phyloP scores from a whole-genome alignment of 345 rosid genomes.

The Fremontodendron californicum region DNA sequence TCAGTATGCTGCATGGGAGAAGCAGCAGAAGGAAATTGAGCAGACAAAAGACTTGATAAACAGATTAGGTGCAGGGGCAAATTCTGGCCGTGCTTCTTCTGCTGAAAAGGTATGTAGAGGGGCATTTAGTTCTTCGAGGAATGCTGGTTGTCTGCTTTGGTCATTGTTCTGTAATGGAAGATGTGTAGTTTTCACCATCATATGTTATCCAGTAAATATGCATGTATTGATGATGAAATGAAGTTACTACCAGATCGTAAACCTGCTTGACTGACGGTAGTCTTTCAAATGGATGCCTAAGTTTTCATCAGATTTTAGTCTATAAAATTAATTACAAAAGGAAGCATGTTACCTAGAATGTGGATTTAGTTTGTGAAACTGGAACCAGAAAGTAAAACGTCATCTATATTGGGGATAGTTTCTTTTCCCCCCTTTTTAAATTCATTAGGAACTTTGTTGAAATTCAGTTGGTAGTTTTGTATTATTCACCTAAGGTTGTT shows the following conservation, averaged over 20 bases:
- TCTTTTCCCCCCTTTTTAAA: background rate
- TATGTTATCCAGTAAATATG: background rate
- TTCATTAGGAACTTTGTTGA: background rate
- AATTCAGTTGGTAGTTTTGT: background rate
- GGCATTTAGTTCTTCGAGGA: background rate
- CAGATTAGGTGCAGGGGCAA: constrained; percentile 81
- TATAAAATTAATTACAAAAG: background rate
- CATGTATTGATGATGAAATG: background rate
- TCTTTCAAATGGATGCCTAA: background rate
- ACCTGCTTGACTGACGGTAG: background rate
- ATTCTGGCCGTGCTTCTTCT: constrained; percentile 91
- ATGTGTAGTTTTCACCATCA: background rate
- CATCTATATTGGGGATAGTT: background rate
- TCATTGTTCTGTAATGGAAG: background rate
- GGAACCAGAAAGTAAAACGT: background rate
- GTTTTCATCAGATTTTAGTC: background rate
- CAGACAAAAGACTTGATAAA: constrained; percentile 66
- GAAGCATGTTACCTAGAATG: background rate
- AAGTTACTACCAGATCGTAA: background rate
- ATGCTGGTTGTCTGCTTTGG: background rate
- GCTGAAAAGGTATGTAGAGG: constrained; percentile 72
- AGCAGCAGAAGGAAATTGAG: constrained; percentile 88
- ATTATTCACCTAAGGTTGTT: background rate
- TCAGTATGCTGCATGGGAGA: constrained; percentile 82
- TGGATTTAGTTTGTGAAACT: background rate